phyloP scores from a whole-genome alignment of 768 basidiomycete genomes.

The Pluteus cervinus region DNA sequence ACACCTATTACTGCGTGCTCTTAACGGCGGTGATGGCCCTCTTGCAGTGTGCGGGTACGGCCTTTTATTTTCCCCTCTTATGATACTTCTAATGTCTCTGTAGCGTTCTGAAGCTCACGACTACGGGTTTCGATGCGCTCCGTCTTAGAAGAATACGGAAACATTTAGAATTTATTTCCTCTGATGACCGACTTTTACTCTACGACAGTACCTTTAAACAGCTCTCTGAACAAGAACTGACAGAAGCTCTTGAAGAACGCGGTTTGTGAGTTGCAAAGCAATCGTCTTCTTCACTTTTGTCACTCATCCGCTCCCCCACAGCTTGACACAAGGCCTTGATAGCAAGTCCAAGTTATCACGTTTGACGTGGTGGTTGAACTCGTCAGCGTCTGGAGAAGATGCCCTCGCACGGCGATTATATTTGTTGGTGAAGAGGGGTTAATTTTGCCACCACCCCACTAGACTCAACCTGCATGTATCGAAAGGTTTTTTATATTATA shows the following conservation, averaged over 20 bases:
- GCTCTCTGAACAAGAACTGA: conserved; percentile 50
- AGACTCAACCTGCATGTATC: too few relatives aligned
- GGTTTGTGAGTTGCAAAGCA: conserved; percentile 69
- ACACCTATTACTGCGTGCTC: conserved; percentile 24
- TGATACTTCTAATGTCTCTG: background rate
- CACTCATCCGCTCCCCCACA: conserved; percentile 10
- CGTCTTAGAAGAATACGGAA: conserved; percentile 36
- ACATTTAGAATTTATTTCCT: conserved; percentile 40
- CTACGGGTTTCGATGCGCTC: conserved; percentile 34
- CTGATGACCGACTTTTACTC: conserved; percentile 60
- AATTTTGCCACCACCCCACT: conserved; percentile 5
- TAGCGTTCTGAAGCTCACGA: conserved; percentile 37
- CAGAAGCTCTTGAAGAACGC: conserved; percentile 67
- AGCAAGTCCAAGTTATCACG: conserved; percentile 41
- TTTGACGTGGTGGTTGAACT: conserved; percentile 62
- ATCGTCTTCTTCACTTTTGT: too few relatives aligned
- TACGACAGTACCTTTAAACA: conserved; percentile 37
- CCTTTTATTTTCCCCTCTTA: background rate
- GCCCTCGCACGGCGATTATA: conserved; percentile 43
- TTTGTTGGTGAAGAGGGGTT: conserved; percentile 32
- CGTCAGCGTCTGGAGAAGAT: too few relatives aligned
- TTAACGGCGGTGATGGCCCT: conserved; percentile 24
- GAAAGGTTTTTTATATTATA: too few relatives aligned
- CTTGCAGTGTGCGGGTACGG: conserved; percentile 57
- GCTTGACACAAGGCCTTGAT: conserved; percentile 31